Conservation (phyloP, 1,139 yeast species). For the Kodamaea arcana region DNA sequence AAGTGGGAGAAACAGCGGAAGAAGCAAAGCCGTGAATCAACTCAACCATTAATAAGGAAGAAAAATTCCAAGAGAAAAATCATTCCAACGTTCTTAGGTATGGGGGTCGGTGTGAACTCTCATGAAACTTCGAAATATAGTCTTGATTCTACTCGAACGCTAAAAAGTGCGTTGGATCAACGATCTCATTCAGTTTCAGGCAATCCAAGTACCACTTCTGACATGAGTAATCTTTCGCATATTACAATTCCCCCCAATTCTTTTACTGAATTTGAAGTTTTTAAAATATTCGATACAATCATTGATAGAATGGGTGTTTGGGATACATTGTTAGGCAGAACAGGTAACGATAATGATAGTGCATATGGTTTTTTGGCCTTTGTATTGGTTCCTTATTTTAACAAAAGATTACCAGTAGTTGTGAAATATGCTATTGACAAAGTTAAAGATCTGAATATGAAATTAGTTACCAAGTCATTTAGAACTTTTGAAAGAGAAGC, state of each 20-base stretch:
- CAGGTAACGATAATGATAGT: slow-evolving; percentile 27
- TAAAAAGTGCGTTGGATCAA: too few relatives aligned
- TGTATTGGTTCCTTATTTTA: slow-evolving; percentile 53
- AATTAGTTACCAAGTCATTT: slow-evolving; percentile 16
- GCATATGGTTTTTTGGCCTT: slow-evolving; percentile 50
- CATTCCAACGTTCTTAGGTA: slow-evolving; percentile 41
- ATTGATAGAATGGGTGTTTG: slow-evolving; percentile 53
- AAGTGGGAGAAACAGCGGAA: slow-evolving; percentile 22
- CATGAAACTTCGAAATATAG: background rate
- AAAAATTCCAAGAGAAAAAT: slow-evolving; percentile 25
- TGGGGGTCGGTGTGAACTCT: slow-evolving; percentile 26
- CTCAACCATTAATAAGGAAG: slow-evolving; percentile 25
- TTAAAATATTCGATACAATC: slow-evolving; percentile 34
- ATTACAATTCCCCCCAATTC: background rate
- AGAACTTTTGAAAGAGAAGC: slow-evolving; percentile 11
- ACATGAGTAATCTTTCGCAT: background rate
- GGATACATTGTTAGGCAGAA: slow-evolving; percentile 44
- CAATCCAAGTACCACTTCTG: background rate
- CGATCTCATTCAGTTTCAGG: too few relatives aligned
- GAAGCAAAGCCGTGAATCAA: slow-evolving; percentile 18
- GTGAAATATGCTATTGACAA: slow-evolving; percentile 46
- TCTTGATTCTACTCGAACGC: too few relatives aligned
- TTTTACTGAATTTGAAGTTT: slow-evolving; percentile 16
- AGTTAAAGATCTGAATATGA: slow-evolving; percentile 46
- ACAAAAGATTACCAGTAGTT: slow-evolving; percentile 43